Conservation (phyloP, 2,329 filamentous ascomycete species). For the Cytospora chrysosperma region DNA sequence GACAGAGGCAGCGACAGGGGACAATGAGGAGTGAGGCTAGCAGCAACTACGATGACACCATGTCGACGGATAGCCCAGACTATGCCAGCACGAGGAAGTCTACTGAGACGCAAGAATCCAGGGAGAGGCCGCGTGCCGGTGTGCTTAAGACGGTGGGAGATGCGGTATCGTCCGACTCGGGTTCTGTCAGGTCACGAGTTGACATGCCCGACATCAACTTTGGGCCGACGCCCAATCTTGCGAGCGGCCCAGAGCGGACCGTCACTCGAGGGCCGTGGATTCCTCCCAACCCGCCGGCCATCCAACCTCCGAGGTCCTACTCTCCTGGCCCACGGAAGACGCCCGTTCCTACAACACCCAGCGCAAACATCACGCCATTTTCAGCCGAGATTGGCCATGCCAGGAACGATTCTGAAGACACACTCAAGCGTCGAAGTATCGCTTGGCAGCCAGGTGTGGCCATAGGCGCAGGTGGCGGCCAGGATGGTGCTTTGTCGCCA, state of each 20-base stretch:
- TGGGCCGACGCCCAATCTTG: conserved; percentile 69
- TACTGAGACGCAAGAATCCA: conserved; percentile 48
- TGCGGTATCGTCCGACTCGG: conserved; percentile 23
- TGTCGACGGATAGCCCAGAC: conserved; percentile 67
- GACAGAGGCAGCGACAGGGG: conserved; percentile 36
- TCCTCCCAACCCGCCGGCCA: conserved; percentile 28
- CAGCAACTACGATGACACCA: conserved; percentile 60
- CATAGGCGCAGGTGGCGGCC: conserved; percentile 45
- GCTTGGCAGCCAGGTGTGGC: conserved; percentile 75
- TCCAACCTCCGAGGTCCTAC: conserved; percentile 32
- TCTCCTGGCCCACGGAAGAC: conserved; percentile 33
- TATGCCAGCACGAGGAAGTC: conserved; percentile 71
- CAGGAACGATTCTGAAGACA: conserved; percentile 51
- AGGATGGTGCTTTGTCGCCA: conserved; percentile 60
- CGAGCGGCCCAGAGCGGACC: conserved; percentile 16
- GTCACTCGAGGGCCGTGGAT: conserved; percentile 17
- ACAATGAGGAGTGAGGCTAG: conserved; percentile 41
- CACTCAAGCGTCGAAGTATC: conserved; percentile 59
- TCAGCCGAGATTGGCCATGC: conserved; percentile 37
- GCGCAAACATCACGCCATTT: conserved; percentile 22
- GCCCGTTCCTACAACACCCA: conserved; percentile 23
- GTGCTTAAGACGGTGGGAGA: conserved; percentile 75
- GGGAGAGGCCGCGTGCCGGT: conserved; percentile 72
- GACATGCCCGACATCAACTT: conserved; percentile 79
- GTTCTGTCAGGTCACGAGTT: conserved; percentile 31